Percentiles rank a stretch among this genome's conserved stretches.
These are phyloP conservation scores for Aristolochia californica DNA, from an alignment of 164 flowering plant genomes.

Conservation along the genomic window DNA sequence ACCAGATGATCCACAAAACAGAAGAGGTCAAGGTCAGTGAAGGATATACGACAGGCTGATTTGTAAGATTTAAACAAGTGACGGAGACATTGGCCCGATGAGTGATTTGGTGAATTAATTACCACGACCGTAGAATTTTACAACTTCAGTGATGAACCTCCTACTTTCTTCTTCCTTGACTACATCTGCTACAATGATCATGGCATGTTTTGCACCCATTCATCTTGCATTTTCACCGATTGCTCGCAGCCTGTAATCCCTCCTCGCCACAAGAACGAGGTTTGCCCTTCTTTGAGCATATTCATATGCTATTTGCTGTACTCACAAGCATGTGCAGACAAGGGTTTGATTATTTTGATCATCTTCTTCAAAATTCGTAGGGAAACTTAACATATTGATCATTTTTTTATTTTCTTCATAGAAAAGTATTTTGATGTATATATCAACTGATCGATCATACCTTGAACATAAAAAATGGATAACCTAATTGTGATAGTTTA, in stretches of 20 bases:
- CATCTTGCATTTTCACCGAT: conserved; percentile 57
- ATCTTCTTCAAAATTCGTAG: too few relatives aligned
- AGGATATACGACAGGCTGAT: background rate
- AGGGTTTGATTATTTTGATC: too few relatives aligned
- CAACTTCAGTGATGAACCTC: conserved; percentile 57
- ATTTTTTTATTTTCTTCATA: too few relatives aligned
- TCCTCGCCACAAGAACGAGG: conserved; percentile 70
- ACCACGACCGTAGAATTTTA: conserved; percentile 62
- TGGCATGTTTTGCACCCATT: conserved; percentile 63
- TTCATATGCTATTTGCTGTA: conserved; percentile 85
- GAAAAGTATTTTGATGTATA: too few relatives aligned
- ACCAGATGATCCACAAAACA: conserved; percentile 89
- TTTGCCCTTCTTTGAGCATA: conserved; percentile 73
- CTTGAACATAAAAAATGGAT: too few relatives aligned
- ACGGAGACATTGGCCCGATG: too few relatives aligned
- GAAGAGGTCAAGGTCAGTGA: background rate
- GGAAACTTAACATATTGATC: too few relatives aligned
- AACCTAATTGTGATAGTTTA: too few relatives aligned
- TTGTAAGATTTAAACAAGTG: too few relatives aligned
- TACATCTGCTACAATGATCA: conserved; percentile 82
- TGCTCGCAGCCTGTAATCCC: conserved; percentile 50
- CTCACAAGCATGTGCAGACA: too few relatives aligned
- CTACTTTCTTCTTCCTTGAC: conserved; percentile 85
- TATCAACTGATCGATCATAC: too few relatives aligned
- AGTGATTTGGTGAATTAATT: background rate